Percentiles rank a stretch among this genome's conserved stretches.
Evolutionary conservation across 1,284 basidiomycete species (phyloP).

Genomic region (Leccinum griseonigrum): DNA sequence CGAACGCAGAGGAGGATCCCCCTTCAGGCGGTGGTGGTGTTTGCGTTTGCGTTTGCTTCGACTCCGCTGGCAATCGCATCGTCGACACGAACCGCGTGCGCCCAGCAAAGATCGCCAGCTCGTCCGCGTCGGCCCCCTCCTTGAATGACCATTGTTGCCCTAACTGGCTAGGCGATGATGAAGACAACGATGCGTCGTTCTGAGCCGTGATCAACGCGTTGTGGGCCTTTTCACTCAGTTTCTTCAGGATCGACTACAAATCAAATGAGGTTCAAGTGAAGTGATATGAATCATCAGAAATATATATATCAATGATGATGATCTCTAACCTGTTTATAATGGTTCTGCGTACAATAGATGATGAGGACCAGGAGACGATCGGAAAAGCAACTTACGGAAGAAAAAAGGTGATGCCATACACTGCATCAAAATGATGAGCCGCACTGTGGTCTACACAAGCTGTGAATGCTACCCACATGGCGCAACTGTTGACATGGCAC

Average conservation of each 20-base stretch:
- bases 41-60: neutral
- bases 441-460: neutral
- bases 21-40: constrained; percentile 9
- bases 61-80: constrained; percentile 24
- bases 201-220: constrained; percentile 41
- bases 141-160: constrained; percentile 42
- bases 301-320: neutral
- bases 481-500: constrained; percentile 54
- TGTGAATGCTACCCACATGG: constrained; percentile 45
- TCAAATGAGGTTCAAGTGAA: neutral
- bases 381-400: constrained; percentile 48
- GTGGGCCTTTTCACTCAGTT: constrained; percentile 55
- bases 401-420: constrained; percentile 63
- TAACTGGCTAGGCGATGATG: constrained; percentile 20
- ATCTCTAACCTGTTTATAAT: constrained; percentile 55
- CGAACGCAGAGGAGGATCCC: constrained; percentile 8
- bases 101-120: constrained; percentile 60
- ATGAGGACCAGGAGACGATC: neutral
- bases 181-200: constrained; percentile 27
- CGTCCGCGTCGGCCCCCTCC: constrained; percentile 52
- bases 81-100: constrained; percentile 53
- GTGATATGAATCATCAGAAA: constrained; percentile 1
- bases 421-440: constrained; percentile 22
- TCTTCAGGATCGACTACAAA: constrained; percentile 50
- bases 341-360: constrained; percentile 39